Evolutionary conservation across 306 rosid genomes (phyloP).

Genomic region (Quercus gilva): DNA sequence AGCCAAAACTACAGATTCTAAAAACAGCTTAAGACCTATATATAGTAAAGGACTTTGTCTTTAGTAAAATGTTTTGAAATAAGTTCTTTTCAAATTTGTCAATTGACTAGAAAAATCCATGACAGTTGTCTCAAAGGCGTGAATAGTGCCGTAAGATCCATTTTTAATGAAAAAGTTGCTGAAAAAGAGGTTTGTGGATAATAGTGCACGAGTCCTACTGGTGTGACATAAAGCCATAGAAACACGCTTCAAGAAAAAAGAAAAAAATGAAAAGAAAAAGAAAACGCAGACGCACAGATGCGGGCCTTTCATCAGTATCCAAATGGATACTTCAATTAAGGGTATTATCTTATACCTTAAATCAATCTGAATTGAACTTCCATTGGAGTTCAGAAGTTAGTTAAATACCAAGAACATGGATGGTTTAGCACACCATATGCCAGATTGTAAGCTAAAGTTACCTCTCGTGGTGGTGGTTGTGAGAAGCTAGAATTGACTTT

Average conservation of each 20-base stretch:
- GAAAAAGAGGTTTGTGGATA: no score
- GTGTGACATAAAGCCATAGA: no score
- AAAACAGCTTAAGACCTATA: background rate
- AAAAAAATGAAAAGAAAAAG: no score
- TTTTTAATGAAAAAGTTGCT: no score
- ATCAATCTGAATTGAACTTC: background rate
- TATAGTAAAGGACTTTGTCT: background rate
- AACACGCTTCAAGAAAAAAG: no score
- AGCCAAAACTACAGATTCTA: background rate
- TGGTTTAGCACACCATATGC: background rate
- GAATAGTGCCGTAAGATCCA: no score
- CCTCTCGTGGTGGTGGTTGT: conserved; percentile 98
- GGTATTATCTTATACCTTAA: background rate
- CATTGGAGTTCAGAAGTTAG: background rate
- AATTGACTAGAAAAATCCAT: background rate
- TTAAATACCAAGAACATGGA: background rate
- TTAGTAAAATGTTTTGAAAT: background rate
- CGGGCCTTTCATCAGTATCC: no score
- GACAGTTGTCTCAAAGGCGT: background rate
- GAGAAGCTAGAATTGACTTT: conserved; percentile 92
- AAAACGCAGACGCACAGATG: no score
- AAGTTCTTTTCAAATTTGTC: background rate
- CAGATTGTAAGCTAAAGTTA: conserved; percentile 21
- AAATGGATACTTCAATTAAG: background rate
- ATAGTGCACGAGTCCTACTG: no score